Evolutionary conservation across 1,284 basidiomycete genomes (phyloP).

Genomic region (Marasmius sp.): DNA sequence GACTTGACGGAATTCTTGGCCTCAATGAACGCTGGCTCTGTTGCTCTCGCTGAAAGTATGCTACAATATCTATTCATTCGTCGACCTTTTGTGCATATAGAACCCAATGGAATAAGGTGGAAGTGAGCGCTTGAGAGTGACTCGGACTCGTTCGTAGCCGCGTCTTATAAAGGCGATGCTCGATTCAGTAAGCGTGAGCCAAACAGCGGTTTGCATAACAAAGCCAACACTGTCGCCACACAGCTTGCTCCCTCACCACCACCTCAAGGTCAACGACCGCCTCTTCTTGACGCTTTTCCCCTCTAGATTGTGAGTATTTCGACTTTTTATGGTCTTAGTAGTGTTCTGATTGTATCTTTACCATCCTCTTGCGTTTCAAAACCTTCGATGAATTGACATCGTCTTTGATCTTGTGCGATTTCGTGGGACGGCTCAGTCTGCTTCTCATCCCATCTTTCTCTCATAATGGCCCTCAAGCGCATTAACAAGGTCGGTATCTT

Average conservation of each 20-base stretch:
- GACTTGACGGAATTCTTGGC: too few species aligned
- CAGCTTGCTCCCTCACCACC: conserved; percentile 52
- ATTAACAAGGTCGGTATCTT: conserved; percentile 87
- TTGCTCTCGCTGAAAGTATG: not conserved
- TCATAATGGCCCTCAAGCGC: conserved; percentile 91
- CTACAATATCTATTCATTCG: not conserved
- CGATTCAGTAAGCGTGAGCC: not conserved
- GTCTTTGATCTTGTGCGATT: conserved; percentile 36
- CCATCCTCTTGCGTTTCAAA: conserved; percentile 1
- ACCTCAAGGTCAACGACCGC: conserved; percentile 30
- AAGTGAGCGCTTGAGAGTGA: not conserved
- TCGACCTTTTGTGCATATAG: not conserved
- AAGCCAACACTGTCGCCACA: conserved; percentile 11
- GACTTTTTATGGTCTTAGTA: conserved; percentile 14
- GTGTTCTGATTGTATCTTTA: not conserved
- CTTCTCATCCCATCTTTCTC: conserved; percentile 27
- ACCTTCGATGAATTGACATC: conserved; percentile 14
- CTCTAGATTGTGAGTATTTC: conserved; percentile 11
- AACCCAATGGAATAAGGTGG: not conserved
- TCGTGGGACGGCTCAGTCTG: conserved; percentile 31
- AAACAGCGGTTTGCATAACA: not conserved
- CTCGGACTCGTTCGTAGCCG: not conserved
- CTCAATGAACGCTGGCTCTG: not conserved
- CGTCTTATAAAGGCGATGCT: not conserved
- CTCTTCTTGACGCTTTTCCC: conserved; percentile 1